A percentile compares a stretch with the other conserved stretches of the same genome.
These are phyloP conservation scores for Pistacia vera DNA, from an alignment of 345 rosid species.

Conservation along the genomic window DNA sequence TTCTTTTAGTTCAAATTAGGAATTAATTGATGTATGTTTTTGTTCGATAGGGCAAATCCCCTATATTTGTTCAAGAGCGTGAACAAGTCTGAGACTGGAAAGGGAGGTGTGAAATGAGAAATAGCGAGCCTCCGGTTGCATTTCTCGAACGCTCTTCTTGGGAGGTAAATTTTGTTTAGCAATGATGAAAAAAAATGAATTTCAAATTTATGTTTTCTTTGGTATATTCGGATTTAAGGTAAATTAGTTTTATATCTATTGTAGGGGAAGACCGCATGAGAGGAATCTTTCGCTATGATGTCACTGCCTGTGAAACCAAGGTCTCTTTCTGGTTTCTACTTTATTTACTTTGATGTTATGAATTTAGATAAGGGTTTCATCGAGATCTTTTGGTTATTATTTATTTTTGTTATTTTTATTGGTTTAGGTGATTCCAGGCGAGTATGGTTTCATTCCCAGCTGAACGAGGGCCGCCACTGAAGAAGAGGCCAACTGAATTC, in stretches of 20 bases:
- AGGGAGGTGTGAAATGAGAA: conserved; percentile 29
- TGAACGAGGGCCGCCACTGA: conserved; percentile 95
- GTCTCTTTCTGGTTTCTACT: conserved; percentile 26
- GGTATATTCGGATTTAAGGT: background rate
- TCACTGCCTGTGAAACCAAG: conserved; percentile 93
- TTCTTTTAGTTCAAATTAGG: background rate
- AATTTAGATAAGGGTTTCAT: conserved; percentile 2
- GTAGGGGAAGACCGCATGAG: conserved; percentile 95
- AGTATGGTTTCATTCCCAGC: conserved; percentile 82
- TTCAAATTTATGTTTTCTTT: background rate
- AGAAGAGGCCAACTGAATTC: conserved; percentile 97
- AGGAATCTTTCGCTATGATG: conserved; percentile 96
- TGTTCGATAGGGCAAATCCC: conserved; percentile 58
- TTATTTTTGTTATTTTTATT: background rate
- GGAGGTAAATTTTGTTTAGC: conserved; percentile 58
- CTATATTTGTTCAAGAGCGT: conserved; percentile 67
- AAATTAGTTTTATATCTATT: conserved; percentile 15
- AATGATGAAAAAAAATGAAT: background rate
- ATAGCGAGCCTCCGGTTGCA: conserved; percentile 48
- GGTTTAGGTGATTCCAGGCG: conserved; percentile 84
- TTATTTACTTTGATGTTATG: background rate
- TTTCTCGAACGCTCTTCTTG: conserved; percentile 83
- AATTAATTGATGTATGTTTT: background rate
- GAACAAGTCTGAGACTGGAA: conserved; percentile 28
- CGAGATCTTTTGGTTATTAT: background rate